Evolutionary conservation across 1,139 yeast species (phyloP).

Genomic region (Zhuliangozyma parablackwelliae): DNA sequence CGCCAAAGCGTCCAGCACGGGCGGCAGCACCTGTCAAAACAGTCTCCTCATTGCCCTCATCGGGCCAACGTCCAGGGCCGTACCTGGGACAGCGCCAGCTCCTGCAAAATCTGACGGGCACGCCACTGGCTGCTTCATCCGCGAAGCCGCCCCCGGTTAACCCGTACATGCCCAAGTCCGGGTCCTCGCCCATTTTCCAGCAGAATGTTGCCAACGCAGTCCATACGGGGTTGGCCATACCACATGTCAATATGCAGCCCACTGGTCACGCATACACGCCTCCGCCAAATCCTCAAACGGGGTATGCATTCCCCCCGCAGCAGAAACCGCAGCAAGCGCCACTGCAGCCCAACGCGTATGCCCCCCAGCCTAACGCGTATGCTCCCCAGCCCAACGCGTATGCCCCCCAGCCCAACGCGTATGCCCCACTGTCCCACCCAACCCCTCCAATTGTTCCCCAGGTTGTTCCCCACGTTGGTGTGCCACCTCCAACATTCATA

Average conservation of each 20-base stretch:
- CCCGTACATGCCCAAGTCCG: conserved; percentile 14
- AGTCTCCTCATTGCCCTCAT: conserved; percentile 1
- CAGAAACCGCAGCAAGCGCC: not conserved
- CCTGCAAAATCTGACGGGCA: conserved; percentile 4
- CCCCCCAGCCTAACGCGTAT: not conserved
- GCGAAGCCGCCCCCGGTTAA: conserved; percentile 13
- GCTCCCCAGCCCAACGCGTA: conserved; percentile 1
- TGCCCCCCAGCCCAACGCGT: conserved; percentile 4
- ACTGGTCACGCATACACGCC: conserved; percentile 2
- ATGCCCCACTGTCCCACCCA: conserved; percentile 1
- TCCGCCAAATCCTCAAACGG: conserved; percentile 5
- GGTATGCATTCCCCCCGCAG: conserved; percentile 5
- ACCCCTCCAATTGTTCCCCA: not conserved
- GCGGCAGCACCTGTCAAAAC: conserved; percentile 20
- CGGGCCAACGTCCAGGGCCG: too few relatives aligned
- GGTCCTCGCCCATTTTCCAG: conserved; percentile 12
- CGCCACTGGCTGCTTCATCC: conserved; percentile 7
- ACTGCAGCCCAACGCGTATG: too few relatives aligned
- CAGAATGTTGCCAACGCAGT: conserved; percentile 9
- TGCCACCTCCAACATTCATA: conserved; percentile 7
- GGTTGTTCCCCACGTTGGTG: conserved; percentile 1
- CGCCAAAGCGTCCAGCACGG: conserved; percentile 26
- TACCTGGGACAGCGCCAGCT: conserved; percentile 6
- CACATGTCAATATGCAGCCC: conserved; percentile 12
- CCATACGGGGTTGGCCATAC: conserved; percentile 13